Percentiles rank a stretch among this genome's conserved stretches.
Conservation (phyloP, 2,329 filamentous ascomycete species). For the Sporothrix pallida region DNA sequence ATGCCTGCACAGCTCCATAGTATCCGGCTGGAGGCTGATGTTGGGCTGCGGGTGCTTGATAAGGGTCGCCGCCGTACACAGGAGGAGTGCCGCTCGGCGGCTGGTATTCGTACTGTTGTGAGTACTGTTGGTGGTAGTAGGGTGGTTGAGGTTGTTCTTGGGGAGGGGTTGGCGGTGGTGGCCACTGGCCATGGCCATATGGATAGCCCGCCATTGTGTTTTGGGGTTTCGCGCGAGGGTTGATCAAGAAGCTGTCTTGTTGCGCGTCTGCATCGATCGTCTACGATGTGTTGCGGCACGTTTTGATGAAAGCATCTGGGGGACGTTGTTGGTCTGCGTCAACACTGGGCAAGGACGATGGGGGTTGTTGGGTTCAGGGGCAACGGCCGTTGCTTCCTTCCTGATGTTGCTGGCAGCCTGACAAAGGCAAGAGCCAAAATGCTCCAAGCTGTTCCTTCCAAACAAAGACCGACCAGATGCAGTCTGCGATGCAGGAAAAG, state of each 20-base stretch:
- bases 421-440: conserved; percentile 3
- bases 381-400: not conserved
- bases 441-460: conserved; percentile 9
- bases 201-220: conserved; percentile 50
- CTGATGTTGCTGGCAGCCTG: not conserved
- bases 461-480: conserved; percentile 4
- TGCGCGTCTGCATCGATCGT: not conserved
- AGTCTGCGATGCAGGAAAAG: not conserved
- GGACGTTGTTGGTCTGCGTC: not conserved
- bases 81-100: conserved; percentile 26
- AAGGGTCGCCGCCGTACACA: conserved; percentile 24
- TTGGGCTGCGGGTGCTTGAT: conserved; percentile 8
- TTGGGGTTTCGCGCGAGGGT: not conserved
- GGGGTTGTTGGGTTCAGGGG: not conserved
- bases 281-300: not conserved
- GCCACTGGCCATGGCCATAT: conserved; percentile 45
- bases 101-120: conserved; percentile 40
- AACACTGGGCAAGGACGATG: not conserved
- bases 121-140: conserved; percentile 12
- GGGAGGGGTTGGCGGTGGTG: conserved; percentile 25
- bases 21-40: conserved; percentile 37
- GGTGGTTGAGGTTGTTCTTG: not conserved
- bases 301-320: not conserved
- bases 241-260: conserved; percentile 24
- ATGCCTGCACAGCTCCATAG: conserved; percentile 43